Evolutionary conservation across 768 basidiomycete genomes (phyloP).

Genomic region (Agaricus bisporus): DNA sequence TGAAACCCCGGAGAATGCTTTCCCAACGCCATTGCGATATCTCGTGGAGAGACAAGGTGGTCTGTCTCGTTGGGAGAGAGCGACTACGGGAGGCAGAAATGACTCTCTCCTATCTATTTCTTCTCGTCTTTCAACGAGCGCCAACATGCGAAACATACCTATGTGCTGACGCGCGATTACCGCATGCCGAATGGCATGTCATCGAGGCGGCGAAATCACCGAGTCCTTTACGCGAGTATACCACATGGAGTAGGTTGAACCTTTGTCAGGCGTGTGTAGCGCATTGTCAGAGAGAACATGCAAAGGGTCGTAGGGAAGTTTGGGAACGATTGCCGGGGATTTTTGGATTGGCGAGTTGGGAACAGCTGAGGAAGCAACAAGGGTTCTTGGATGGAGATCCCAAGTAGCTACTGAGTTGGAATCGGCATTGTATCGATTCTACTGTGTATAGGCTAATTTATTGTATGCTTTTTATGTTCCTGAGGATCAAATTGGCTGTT

Average conservation of each 20-base stretch:
- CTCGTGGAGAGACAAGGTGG: constrained; percentile 32
- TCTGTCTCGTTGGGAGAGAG: constrained; percentile 35
- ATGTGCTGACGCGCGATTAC: constrained; percentile 29
- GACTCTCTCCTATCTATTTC: constrained; percentile 34
- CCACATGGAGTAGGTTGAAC: constrained; percentile 28
- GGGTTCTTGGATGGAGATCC: constrained; percentile 10
- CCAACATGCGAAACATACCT: constrained; percentile 23
- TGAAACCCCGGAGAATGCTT: constrained; percentile 31
- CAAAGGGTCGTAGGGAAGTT: constrained; percentile 28
- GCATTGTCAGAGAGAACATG: constrained; percentile 25
- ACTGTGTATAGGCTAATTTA: too few relatives aligned
- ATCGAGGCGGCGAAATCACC: constrained; percentile 29
- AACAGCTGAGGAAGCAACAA: constrained; percentile 24
- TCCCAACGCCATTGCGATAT: constrained; percentile 28
- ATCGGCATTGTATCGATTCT: too few relatives aligned
- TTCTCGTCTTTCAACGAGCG: constrained; percentile 31
- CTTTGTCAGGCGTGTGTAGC: constrained; percentile 29
- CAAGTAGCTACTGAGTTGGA: not conserved
- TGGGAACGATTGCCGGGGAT: constrained; percentile 33
- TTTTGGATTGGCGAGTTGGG: constrained; percentile 34
- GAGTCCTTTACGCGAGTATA: constrained; percentile 28
- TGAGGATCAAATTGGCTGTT: too few relatives aligned
- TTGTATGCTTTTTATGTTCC: too few relatives aligned
- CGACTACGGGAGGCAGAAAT: constrained; percentile 35
- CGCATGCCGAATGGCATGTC: constrained; percentile 39